These are phyloP conservation scores for Plasmodium gonderi DNA, from an alignment of 169 alveolate genomes.

Conservation along the genomic window DNA sequence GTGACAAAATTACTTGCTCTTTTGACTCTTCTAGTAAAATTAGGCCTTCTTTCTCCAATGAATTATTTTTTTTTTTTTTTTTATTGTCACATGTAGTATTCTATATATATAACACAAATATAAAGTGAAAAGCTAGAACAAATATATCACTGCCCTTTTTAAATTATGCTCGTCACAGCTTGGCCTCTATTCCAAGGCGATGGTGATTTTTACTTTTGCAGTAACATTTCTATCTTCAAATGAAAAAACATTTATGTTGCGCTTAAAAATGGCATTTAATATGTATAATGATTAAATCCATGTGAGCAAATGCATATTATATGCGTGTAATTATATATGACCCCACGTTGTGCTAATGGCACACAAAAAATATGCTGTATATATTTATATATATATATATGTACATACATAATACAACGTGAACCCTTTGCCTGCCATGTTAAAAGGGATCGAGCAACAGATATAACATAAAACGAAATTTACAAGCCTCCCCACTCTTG, in stretches of 20 bases:
- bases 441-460: background rate
- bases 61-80: no score
- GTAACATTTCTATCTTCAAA: background rate
- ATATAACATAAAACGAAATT: no score
- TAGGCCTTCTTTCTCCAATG: background rate
- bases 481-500: no score
- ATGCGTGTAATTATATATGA: background rate
- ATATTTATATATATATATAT: no score
- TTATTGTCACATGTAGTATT: no score
- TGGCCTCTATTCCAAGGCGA: background rate
- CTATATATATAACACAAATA: background rate
- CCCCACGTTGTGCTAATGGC: background rate
- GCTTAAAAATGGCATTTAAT: background rate
- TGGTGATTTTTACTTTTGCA: background rate
- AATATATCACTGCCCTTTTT: background rate
- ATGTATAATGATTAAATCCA: background rate
- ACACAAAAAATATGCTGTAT: background rate
- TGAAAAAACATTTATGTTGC: background rate
- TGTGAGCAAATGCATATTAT: background rate
- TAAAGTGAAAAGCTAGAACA: background rate
- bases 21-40: background rate
- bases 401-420: no score
- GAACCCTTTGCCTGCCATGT: no score
- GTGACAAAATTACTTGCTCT: background rate
- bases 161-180: background rate